Percentiles rank a stretch among this genome's conserved stretches.
These are phyloP conservation scores for Hypoxylon perforatum DNA, from an alignment of 495 filamentous ascomycete species.

Conservation along the genomic window DNA sequence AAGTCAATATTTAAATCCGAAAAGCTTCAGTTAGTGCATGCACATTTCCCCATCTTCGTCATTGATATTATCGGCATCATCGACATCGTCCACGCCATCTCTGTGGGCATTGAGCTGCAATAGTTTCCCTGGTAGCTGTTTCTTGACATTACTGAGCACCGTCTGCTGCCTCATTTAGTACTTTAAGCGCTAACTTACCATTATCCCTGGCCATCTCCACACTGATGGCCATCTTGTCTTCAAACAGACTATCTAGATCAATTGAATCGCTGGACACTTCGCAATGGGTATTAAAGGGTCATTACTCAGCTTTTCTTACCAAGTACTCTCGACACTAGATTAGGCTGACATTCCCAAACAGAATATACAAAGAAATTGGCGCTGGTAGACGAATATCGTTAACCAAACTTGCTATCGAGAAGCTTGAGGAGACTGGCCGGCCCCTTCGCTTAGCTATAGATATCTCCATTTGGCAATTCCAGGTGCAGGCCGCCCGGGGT, in stretches of 20 bases:
- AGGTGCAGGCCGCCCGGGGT: slow-evolving; percentile 85
- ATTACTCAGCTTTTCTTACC: slow-evolving; percentile 13
- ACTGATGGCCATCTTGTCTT: slow-evolving; percentile 23
- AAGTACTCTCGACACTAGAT: neutral
- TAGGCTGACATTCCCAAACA: slow-evolving; percentile 51
- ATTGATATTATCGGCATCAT: neutral
- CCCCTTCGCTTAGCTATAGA: slow-evolving; percentile 93
- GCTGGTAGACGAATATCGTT: slow-evolving; percentile 82
- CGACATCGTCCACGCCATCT: too few relatives aligned
- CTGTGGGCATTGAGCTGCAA: too few relatives aligned
- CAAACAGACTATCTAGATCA: neutral
- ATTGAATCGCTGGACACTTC: slow-evolving; percentile 1
- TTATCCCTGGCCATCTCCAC: too few relatives aligned
- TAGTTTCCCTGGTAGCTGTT: too few relatives aligned
- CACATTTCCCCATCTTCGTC: slow-evolving; percentile 6
- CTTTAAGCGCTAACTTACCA: slow-evolving; percentile 1
- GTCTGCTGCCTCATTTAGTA: too few relatives aligned
- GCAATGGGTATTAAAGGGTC: slow-evolving; percentile 73
- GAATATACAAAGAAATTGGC: slow-evolving; percentile 90
- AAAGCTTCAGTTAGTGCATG: slow-evolving; percentile 6
- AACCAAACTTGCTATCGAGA: slow-evolving; percentile 81
- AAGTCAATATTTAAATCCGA: slow-evolving; percentile 37
- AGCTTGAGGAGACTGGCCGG: slow-evolving; percentile 73
- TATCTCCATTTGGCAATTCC: slow-evolving; percentile 97
- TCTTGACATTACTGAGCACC: too few relatives aligned